phyloP scores from a whole-genome alignment of 148 eudicot genomes.

The Persicaria maculosa region DNA sequence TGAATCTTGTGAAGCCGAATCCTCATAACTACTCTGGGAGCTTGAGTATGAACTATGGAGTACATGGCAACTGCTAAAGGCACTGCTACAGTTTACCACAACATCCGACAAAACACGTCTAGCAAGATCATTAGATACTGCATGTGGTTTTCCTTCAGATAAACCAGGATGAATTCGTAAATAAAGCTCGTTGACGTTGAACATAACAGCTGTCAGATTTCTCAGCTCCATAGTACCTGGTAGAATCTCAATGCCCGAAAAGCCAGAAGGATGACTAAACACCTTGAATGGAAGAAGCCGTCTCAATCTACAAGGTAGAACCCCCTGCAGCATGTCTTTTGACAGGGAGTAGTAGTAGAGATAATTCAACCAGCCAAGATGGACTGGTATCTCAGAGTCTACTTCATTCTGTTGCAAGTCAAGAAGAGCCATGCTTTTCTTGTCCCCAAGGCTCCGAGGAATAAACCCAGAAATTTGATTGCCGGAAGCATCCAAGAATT shows the following conservation, averaged over 20 bases:
- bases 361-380: constrained; percentile 9
- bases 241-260: constrained; percentile 3
- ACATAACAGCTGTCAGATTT: constrained; percentile 24
- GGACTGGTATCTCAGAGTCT: constrained; percentile 11
- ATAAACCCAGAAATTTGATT: constrained; percentile 24
- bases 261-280: constrained; percentile 14
- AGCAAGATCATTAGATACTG: constrained; percentile 17
- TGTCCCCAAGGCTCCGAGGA: constrained; percentile 16
- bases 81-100: constrained; percentile 19
- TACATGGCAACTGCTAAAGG: constrained; percentile 17
- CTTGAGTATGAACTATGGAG: constrained; percentile 12
- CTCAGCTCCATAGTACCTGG: constrained; percentile 3
- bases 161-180: constrained; percentile 20
- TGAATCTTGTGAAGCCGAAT: constrained; percentile 16
- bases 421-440: constrained; percentile 17
- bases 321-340: constrained; percentile 10
- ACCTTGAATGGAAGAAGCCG: constrained; percentile 12
- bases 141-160: constrained; percentile 13
- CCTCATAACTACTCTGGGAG: constrained; percentile 19
- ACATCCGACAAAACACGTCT: constrained; percentile 11
- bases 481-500: constrained; percentile 26
- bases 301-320: constrained; percentile 6
- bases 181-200: constrained; percentile 24
- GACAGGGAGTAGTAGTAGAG: constrained; percentile 11
- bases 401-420: constrained; percentile 18